Percentiles rank a stretch among this genome's conserved stretches.
phyloP scores from a whole-genome alignment of 345 rosid species.

The Lenwebbia sp. region DNA sequence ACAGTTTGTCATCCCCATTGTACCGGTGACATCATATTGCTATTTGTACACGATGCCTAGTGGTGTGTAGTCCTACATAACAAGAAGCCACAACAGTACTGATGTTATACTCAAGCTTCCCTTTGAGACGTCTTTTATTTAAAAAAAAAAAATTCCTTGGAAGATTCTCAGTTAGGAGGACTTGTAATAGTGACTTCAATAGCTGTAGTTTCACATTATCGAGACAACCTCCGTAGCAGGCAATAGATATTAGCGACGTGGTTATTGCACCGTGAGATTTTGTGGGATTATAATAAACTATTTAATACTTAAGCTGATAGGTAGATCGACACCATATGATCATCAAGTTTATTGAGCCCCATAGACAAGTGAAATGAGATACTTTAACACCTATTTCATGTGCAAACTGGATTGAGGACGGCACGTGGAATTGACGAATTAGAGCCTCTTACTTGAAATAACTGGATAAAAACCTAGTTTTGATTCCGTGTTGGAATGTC shows the following conservation, averaged over 20 bases:
- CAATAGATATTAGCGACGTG: no score
- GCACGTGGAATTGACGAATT: background rate
- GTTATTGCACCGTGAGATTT: background rate
- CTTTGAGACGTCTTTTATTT: background rate
- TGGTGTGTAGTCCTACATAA: background rate
- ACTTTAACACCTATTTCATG: background rate
- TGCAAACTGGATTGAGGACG: accelerated
- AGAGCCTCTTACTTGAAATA: background rate
- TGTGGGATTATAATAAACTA: background rate
- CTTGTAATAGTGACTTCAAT: background rate
- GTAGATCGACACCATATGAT: background rate
- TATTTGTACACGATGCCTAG: background rate
- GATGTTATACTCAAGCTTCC: background rate
- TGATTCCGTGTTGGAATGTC: background rate
- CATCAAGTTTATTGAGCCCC: background rate
- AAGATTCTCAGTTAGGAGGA: background rate
- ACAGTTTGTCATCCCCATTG: background rate
- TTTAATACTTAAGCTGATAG: background rate
- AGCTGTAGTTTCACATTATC: background rate
- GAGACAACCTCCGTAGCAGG: no score
- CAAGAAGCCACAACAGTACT: background rate
- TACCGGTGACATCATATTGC: background rate
- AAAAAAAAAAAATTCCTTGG: background rate
- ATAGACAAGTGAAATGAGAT: background rate
- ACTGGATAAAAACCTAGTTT: background rate